These are phyloP conservation scores for Globisporangium perplexum DNA, from an alignment of 352 stramenopile species.

Conservation along the genomic window DNA sequence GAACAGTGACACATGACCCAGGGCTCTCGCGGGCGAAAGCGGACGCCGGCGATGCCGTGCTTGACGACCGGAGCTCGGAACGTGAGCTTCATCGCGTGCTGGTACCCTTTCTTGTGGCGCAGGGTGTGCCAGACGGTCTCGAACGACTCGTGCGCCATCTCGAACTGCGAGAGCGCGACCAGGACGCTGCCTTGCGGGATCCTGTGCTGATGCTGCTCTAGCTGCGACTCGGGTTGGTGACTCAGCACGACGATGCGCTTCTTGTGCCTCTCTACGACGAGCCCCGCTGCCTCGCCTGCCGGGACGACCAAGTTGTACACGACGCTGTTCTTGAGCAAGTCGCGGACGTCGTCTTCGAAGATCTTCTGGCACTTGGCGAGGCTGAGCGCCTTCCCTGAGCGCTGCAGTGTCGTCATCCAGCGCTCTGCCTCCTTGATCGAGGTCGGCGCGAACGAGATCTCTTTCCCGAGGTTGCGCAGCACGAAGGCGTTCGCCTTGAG, in stretches of 20 bases:
- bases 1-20: slow-evolving; percentile 30
- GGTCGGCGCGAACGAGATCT: slow-evolving; percentile 40
- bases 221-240: slow-evolving; percentile 18
- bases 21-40: slow-evolving; percentile 26
- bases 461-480: slow-evolving; percentile 38
- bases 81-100: slow-evolving; percentile 40
- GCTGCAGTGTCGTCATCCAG: slow-evolving; percentile 42
- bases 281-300: slow-evolving; percentile 16
- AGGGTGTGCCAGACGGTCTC: slow-evolving; percentile 68
- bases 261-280: slow-evolving; percentile 53
- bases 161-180: slow-evolving; percentile 45
- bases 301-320: slow-evolving; percentile 40
- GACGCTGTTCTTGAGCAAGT: slow-evolving; percentile 39
- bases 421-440: slow-evolving; percentile 30
- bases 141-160: slow-evolving; percentile 60
- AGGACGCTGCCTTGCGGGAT: slow-evolving; percentile 56
- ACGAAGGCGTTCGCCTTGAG: slow-evolving; percentile 55
- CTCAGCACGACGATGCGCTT: slow-evolving; percentile 62
- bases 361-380: slow-evolving; percentile 30
- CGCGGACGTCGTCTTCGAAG: slow-evolving; percentile 46
- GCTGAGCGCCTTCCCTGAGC: slow-evolving; percentile 18
- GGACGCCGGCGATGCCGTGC: slow-evolving; percentile 24
- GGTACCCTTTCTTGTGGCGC: slow-evolving; percentile 44
- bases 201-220: not conserved
- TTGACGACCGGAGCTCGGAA: slow-evolving; percentile 48